These are phyloP conservation scores for Erythrobasidium hasegawianum DNA, from an alignment of 1,284 basidiomycete genomes.

Conservation along the genomic window DNA sequence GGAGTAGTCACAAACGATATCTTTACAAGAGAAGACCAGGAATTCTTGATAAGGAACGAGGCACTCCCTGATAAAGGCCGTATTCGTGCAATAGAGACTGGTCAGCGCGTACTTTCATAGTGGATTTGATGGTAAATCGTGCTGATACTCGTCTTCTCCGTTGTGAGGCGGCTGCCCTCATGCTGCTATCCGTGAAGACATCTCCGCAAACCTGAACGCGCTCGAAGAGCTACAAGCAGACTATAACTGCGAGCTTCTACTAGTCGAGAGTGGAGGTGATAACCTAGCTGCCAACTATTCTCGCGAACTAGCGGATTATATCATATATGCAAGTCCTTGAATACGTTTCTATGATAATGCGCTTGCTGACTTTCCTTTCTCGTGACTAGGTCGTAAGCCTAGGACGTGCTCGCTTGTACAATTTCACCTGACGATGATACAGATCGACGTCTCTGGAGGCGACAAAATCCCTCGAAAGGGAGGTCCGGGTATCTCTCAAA, in stretches of 20 bases:
- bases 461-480: conserved; percentile 98
- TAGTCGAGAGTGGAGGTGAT: conserved; percentile 94
- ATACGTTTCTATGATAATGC: not conserved
- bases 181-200: conserved; percentile 90
- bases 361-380: conserved; percentile 7
- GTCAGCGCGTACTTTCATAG: conserved; percentile 41
- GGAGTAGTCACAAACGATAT: conserved; percentile 97
- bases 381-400: conserved; percentile 29
- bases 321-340: conserved; percentile 77
- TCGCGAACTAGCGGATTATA: conserved; percentile 92
- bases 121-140: no score
- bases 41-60: conserved; percentile 89
- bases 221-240: conserved; percentile 93
- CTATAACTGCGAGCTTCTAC: conserved; percentile 58
- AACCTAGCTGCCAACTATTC: conserved; percentile 92
- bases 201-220: conserved; percentile 92
- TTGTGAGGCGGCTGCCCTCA: conserved; percentile 78
- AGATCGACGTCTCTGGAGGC: conserved; percentile 69
- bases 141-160: not conserved
- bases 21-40: conserved; percentile 91
- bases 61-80: conserved; percentile 72
- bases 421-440: not conserved
- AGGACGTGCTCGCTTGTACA: not conserved
- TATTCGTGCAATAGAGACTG: conserved; percentile 93
- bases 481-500: conserved; percentile 82